Evolutionary conservation across 352 stramenopile genomes (phyloP), one percentile per base, ranked within the genome.

Genomic region (Globisporangium megalacanthum): DNA sequence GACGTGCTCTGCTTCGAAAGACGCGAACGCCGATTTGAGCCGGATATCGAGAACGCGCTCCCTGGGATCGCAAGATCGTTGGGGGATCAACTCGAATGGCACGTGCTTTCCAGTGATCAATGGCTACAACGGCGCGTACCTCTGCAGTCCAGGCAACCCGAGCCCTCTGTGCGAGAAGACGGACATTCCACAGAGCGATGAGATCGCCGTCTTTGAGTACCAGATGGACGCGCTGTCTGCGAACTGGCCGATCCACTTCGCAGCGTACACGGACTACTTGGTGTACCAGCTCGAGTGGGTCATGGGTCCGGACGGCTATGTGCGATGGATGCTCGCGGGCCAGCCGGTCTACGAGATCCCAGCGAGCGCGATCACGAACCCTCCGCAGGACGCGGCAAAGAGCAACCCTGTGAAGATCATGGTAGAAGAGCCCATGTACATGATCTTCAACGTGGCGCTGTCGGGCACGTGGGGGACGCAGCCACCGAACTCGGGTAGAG

Each of bases 391-490:
- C 44, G 49, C 46, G 0, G 46, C 51, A 0, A 70, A 82, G 49
- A 77, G 49, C 58, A 95, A 73, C 84, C 88, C 79, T 58, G 83
- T 70, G 70, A 96, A 78, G 68, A 86, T 88, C 58, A 98, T 99
- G 78, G 81, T 97, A 29, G 82, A 95, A 33, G 95, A 99, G 65
- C 95, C 95, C 0, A 90, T 96, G 76, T 98, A 98, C 60, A 65
- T 98, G 55, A 86, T 99, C 51, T 83, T 98, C 56, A 99, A 98
- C 72, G 97, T 96, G 22, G 95, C 95, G 7, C 77, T 99, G 52
- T 97, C 89, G 19, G 85, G 69, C 31, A 88, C 89, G 33, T 98
- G 94, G 95, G 81, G 82, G 15, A 64, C 84, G 0, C 77, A 62
- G 25, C 84, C 84, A 3, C 82, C 84, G 22, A 94, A 94, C 59